Base-by-base conservation (phyloP, 768 basidiomycete genomes). In the Pleurotus tuoliensis region DNA sequence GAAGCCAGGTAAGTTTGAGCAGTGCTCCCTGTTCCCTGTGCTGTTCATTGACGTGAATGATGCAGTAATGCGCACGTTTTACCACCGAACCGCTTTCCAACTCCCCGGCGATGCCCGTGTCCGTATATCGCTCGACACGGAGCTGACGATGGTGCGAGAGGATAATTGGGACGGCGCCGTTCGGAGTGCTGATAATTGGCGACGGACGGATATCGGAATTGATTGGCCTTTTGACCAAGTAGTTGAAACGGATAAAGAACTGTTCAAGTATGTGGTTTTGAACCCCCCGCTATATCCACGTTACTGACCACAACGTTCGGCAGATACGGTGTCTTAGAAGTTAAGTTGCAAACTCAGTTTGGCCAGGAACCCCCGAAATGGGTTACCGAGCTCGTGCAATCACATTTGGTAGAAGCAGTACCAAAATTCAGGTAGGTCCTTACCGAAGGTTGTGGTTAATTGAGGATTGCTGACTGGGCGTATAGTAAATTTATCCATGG, bases 41-140 rank as follows among this genome's bases (percentile, higher is more conserved):
- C 13, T 55, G 37, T 44, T 44, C 40, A 0, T 54, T 11, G n/a
- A 9, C 34, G n/a, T 27, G 49, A 18, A 39, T 9, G 9, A 12
- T 15, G 7, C 54, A 95, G 96, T 98, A 38, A 86, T 96, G 88
- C 83, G 96, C 16, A 93, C 95, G 7, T 99, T 98, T 74, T 99
- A 98, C 75, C 97, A 98, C 67, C 90, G 97, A 41, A 98, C 97
- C 12, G 97, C 97, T 1, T 99, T 99, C 80, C 97, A 99, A 72
- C 83, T 99, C 20, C 97, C 97, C 7, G 96, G 96, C 18, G 96
- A 99, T 67, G 96, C 94, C n/a, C 86, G 93, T 51, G 97, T 99
- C 38, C 94, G 97, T 50, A 98, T 99, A 58, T 98, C 97, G 15
- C 85, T 99, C 58, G 97, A 99, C 67, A 99, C 97, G 0, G 93